These are phyloP conservation scores for Xylaria intraflava DNA, from an alignment of 495 filamentous ascomycete species.

Conservation along the genomic window DNA sequence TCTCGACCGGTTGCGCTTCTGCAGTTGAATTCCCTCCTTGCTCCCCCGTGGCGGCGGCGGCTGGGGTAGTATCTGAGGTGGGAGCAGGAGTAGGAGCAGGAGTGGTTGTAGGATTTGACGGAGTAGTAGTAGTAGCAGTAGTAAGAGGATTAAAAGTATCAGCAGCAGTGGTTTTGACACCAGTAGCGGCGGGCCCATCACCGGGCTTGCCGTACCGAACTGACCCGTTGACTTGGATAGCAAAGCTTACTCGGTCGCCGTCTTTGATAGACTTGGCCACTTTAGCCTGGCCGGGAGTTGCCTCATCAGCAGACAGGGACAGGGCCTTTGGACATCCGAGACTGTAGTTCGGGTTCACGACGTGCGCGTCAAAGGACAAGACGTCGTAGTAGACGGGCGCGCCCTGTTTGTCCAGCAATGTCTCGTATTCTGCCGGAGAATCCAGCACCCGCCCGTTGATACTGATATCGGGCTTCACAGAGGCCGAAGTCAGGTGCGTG, in stretches of 20 bases:
- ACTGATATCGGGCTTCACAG: slow-evolving; percentile 37
- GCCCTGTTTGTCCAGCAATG: slow-evolving; percentile 32
- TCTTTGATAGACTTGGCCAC: slow-evolving; percentile 26
- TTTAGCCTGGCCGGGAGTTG: neutral
- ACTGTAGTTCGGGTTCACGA: slow-evolving; percentile 60
- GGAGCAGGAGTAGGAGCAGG: too few species aligned
- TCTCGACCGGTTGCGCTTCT: slow-evolving; percentile 43
- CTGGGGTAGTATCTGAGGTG: too few species aligned
- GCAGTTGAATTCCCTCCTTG: slow-evolving; percentile 16
- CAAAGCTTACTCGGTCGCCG: slow-evolving; percentile 59
- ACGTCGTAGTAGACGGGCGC: slow-evolving; percentile 46
- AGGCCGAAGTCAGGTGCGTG: slow-evolving; percentile 23
- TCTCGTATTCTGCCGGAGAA: slow-evolving; percentile 31
- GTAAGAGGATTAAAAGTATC: too few species aligned
- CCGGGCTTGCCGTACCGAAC: slow-evolving; percentile 48
- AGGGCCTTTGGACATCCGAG: slow-evolving; percentile 30
- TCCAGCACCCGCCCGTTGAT: slow-evolving; percentile 35
- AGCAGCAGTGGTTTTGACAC: neutral
- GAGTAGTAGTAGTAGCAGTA: neutral
- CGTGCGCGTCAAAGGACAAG: slow-evolving; percentile 63
- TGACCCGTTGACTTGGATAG: slow-evolving; percentile 59
- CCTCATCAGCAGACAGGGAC: neutral
- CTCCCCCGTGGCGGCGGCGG: neutral
- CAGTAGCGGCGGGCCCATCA: neutral
- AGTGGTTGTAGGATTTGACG: too few species aligned